Evolutionary conservation across 345 rosid species (phyloP).

Genomic region (Syzygium jambos): DNA sequence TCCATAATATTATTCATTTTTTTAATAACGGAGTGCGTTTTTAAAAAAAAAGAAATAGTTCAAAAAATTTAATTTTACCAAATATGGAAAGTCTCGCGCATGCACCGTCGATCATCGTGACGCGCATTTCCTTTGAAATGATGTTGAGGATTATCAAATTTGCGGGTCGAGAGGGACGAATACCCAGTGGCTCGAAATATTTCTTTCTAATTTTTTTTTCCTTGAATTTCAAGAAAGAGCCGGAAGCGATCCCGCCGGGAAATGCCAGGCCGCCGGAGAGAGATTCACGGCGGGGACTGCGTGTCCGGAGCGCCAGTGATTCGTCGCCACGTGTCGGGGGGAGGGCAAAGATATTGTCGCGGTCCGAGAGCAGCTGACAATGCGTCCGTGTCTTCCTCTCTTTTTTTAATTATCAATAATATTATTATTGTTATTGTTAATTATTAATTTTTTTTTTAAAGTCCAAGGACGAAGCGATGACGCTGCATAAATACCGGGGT

Average conservation of each 20-base stretch:
- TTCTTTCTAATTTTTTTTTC: too few species aligned
- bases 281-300: not conserved
- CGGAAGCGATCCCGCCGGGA: too few species aligned
- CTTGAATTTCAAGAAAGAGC: not conserved
- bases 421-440: rapidly evolving
- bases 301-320: not conserved
- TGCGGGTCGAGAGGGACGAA: too few species aligned
- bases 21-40: not conserved
- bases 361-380: not conserved
- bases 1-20: not conserved
- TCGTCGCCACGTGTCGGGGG: not conserved
- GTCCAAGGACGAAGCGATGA: not conserved
- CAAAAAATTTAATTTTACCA: too few species aligned
- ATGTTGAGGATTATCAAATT: too few species aligned
- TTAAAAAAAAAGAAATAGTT: not conserved
- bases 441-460: not conserved
- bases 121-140: too few species aligned
- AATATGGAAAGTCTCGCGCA: not conserved
- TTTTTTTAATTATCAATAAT: not conserved
- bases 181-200: too few species aligned
- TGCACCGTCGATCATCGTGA: too few species aligned
- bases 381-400: not conserved
- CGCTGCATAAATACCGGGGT: not conserved
- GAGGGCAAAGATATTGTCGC: not conserved
- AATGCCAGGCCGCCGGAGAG: too few species aligned